Conservation (phyloP, 345 rosid genomes). For the Orychophragmus violaceus region DNA sequence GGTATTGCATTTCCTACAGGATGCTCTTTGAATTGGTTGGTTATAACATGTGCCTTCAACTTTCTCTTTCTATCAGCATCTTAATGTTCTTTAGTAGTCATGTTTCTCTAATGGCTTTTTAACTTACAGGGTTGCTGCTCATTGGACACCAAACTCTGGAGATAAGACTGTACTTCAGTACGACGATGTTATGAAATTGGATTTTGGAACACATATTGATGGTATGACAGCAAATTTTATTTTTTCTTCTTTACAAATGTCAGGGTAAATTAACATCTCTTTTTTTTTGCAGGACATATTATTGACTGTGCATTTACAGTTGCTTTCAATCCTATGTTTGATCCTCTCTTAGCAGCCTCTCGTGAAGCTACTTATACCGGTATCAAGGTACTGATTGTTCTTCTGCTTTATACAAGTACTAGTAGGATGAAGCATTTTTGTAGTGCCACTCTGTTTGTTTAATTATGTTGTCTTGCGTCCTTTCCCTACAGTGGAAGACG, state of each 20-base stretch:
- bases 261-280: constrained; percentile 10
- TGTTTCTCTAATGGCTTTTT: constrained; percentile 16
- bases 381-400: constrained; percentile 52
- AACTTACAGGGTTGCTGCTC: constrained; percentile 82
- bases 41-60: not conserved
- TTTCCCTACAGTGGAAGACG: not conserved
- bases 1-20: constrained; percentile 99
- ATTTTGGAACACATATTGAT: constrained; percentile 94
- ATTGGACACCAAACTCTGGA: constrained; percentile 97
- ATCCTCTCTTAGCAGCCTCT: constrained; percentile 90
- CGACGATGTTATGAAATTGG: constrained; percentile 95
- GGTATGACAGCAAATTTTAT: constrained; percentile 33
- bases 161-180: constrained; percentile 96
- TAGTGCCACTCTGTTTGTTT: not conserved
- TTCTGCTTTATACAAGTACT: not conserved
- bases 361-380: constrained; percentile 93
- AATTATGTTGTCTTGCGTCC: not conserved
- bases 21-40: constrained; percentile 87
- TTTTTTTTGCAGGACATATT: constrained; percentile 53
- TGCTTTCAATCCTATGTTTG: constrained; percentile 95
- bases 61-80: not conserved
- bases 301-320: constrained; percentile 95
- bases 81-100: not conserved
- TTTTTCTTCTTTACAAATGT: not conserved
- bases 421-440: not conserved